A percentile compares a stretch with the other conserved stretches of the same genome.
Evolutionary conservation across 495 filamentous ascomycete species (phyloP).

Genomic region (Penicillium atrosanguineum): DNA sequence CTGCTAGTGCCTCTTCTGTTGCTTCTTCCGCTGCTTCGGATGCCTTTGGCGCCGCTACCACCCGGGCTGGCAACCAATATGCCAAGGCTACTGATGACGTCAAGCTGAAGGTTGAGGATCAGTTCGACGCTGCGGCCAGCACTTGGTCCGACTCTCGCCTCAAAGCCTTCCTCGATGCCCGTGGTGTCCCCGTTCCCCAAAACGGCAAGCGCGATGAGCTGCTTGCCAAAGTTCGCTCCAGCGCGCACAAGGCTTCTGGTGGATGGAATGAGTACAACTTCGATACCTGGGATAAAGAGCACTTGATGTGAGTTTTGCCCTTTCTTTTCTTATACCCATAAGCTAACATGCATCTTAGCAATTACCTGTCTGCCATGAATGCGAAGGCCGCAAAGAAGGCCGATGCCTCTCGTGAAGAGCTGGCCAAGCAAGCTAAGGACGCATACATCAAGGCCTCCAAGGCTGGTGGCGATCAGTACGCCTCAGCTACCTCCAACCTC

Average conservation of each 20-base stretch:
- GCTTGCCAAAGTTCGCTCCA: slow-evolving; percentile 67
- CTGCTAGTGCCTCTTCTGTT: slow-evolving; percentile 47
- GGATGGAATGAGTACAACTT: slow-evolving; percentile 80
- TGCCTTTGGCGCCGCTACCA: slow-evolving; percentile 76
- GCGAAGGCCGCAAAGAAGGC: slow-evolving; percentile 65
- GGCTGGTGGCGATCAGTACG: slow-evolving; percentile 64
- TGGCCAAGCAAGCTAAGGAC: slow-evolving; percentile 67
- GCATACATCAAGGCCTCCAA: slow-evolving; percentile 69
- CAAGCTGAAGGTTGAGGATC: slow-evolving; percentile 60
- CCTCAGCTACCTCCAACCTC: slow-evolving; percentile 72
- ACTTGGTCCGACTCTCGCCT: slow-evolving; percentile 72
- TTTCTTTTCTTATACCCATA: background rate
- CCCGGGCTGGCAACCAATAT: slow-evolving; percentile 74
- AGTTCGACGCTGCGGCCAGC: slow-evolving; percentile 61
- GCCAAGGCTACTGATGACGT: slow-evolving; percentile 73
- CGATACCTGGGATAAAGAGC: slow-evolving; percentile 76
- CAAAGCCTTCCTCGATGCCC: slow-evolving; percentile 65
- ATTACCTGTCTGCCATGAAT: slow-evolving; percentile 67
- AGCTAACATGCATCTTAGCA: slow-evolving; percentile 39
- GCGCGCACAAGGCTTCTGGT: slow-evolving; percentile 68
- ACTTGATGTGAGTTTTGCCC: slow-evolving; percentile 56
- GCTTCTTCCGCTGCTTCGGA: slow-evolving; percentile 50
- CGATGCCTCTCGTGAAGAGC: slow-evolving; percentile 67
- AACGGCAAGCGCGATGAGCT: slow-evolving; percentile 75
- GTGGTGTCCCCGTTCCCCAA: slow-evolving; percentile 68